These are phyloP conservation scores for Fusarium citri DNA, from an alignment of 2,329 filamentous ascomycete species.

Conservation along the genomic window DNA sequence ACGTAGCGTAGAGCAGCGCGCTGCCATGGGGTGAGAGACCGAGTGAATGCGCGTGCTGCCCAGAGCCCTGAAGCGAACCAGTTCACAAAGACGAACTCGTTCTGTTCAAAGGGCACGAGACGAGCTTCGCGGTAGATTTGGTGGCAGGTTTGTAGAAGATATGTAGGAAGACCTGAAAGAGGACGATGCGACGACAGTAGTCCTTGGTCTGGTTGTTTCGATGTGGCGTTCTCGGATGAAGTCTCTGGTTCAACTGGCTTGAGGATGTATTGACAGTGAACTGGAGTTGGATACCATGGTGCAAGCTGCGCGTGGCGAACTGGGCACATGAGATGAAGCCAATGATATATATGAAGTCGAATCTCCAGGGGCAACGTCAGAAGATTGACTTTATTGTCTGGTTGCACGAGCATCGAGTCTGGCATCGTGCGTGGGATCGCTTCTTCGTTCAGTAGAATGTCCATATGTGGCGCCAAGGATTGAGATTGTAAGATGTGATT, in stretches of 20 bases:
- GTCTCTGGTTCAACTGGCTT: slow-evolving; percentile 22
- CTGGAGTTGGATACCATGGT: slow-evolving; percentile 54
- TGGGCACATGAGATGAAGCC: slow-evolving; percentile 54
- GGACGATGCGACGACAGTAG: slow-evolving; percentile 52
- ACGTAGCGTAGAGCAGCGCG: slow-evolving; percentile 53
- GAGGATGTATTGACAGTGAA: slow-evolving; percentile 50
- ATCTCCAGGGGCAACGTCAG: slow-evolving; percentile 58
- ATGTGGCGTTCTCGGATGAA: not conserved
- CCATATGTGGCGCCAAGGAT: slow-evolving; percentile 13
- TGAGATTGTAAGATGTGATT: not conserved
- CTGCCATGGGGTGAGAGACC: slow-evolving; percentile 56
- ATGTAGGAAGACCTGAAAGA: slow-evolving; percentile 55
- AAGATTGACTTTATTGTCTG: slow-evolving; percentile 17
- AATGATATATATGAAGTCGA: slow-evolving; percentile 60
- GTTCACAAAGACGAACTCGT: slow-evolving; percentile 61
- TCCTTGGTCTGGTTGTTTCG: not conserved
- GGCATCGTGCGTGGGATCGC: slow-evolving; percentile 15
- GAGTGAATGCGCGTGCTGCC: slow-evolving; percentile 54
- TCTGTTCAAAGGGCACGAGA: slow-evolving; percentile 54
- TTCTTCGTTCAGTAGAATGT: slow-evolving; percentile 15
- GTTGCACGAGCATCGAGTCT: slow-evolving; percentile 1
- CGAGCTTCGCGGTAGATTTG: slow-evolving; percentile 59
- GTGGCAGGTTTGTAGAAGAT: slow-evolving; percentile 53
- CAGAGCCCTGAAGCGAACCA: slow-evolving; percentile 60
- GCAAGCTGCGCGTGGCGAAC: slow-evolving; percentile 54